phyloP scores from a whole-genome alignment of 208 protist genomes.

The Trypanosoma vivax region DNA sequence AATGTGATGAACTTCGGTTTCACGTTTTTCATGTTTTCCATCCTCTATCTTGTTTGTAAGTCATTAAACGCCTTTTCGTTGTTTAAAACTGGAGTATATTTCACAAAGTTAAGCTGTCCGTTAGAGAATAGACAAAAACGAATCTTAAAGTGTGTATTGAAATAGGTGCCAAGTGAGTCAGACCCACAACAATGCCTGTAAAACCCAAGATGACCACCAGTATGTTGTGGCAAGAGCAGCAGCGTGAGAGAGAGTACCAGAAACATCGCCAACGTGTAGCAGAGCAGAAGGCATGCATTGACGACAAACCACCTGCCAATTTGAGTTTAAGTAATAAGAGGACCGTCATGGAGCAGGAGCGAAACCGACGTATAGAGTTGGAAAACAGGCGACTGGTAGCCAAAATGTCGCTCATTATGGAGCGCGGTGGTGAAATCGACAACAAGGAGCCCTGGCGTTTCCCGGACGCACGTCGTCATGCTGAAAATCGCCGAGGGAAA shows the following conservation, averaged over 20 bases:
- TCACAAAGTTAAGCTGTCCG: too few relatives aligned
- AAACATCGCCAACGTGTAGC: conserved; percentile 50
- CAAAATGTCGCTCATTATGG: conserved; percentile 62
- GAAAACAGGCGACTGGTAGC: conserved; percentile 55
- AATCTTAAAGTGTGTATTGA: too few relatives aligned
- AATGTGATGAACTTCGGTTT: too few relatives aligned
- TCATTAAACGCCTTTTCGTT: too few relatives aligned
- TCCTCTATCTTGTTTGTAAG: too few relatives aligned
- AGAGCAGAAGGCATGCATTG: conserved; percentile 30
- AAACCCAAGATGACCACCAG: conserved; percentile 8
- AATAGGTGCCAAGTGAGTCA: too few relatives aligned
- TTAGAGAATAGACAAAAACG: too few relatives aligned
- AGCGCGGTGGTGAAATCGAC: conserved; percentile 48
- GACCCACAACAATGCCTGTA: conserved; percentile 2
- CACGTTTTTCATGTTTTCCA: too few relatives aligned
- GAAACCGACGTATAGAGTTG: conserved; percentile 29
- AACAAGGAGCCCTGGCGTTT: conserved; percentile 56
- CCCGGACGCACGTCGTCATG: conserved; percentile 32
- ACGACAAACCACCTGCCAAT: conserved; percentile 38
- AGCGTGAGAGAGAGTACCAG: conserved; percentile 37
- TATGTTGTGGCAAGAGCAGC: conserved; percentile 25
- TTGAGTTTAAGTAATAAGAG: conserved; percentile 26
- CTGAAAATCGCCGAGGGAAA: conserved; percentile 30
- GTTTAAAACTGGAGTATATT: too few relatives aligned
- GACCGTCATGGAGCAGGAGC: conserved; percentile 25